A percentile compares a stretch with the other conserved stretches of the same genome.
phyloP scores from a whole-genome alignment of 2,329 filamentous ascomycete genomes.

The Hirsutella thompsonii region DNA sequence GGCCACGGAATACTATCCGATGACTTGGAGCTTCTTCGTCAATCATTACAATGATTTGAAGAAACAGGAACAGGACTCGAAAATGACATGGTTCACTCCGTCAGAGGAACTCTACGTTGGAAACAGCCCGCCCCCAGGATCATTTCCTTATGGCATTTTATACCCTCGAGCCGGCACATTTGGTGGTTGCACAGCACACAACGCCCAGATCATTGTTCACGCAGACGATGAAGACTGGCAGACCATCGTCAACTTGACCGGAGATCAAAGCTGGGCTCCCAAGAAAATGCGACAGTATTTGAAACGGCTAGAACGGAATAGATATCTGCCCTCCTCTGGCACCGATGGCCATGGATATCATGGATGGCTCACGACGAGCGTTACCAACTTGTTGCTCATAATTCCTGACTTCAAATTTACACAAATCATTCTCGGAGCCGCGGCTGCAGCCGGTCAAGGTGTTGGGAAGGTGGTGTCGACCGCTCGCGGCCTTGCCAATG shows the following conservation, averaged over 20 bases:
- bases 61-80: neutral
- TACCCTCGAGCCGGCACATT: conserved; percentile 45
- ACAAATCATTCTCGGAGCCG: neutral
- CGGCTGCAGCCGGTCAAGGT: neutral
- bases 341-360: neutral
- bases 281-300: conserved; percentile 31
- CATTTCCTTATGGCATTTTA: conserved; percentile 36
- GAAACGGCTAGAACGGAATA: neutral
- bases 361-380: neutral
- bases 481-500: too few relatives aligned
- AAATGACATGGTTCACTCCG: conserved; percentile 34
- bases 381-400: neutral
- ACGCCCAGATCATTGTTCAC: conserved; percentile 38
- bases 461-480: too few relatives aligned
- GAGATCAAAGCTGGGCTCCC: conserved; percentile 40
- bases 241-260: conserved; percentile 37
- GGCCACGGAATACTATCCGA: neutral
- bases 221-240: conserved; percentile 21
- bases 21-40: neutral
- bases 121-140: conserved; percentile 35
- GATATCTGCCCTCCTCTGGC: neutral
- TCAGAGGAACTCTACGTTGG: conserved; percentile 39
- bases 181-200: conserved; percentile 44
- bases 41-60: neutral
- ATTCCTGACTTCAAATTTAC: neutral